These are phyloP conservation scores for Exophiala spinifera DNA, from an alignment of 2,329 filamentous ascomycete genomes.

Conservation along the genomic window DNA sequence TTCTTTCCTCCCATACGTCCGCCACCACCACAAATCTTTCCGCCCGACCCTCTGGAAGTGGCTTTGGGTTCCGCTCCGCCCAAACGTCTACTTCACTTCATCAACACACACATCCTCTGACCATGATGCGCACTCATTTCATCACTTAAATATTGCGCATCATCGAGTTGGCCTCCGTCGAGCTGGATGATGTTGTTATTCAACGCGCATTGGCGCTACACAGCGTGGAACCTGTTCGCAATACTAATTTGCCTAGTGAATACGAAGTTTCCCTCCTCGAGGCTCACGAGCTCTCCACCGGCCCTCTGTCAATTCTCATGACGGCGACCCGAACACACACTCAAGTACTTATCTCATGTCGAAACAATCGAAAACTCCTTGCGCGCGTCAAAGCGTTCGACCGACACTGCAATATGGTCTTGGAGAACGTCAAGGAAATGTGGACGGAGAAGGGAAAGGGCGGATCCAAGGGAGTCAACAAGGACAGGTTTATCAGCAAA, in stretches of 20 bases:
- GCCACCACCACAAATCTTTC: slow-evolving; percentile 25
- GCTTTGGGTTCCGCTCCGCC: slow-evolving; percentile 30
- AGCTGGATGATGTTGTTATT: neutral
- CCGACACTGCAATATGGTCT: slow-evolving; percentile 97
- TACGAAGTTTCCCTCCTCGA: slow-evolving; percentile 83
- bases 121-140: neutral
- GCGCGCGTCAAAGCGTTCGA: slow-evolving; percentile 98
- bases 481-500: slow-evolving; percentile 97
- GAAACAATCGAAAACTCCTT: slow-evolving; percentile 96
- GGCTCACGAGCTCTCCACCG: slow-evolving; percentile 75
- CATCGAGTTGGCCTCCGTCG: neutral
- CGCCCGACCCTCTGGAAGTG: slow-evolving; percentile 10
- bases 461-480: slow-evolving; percentile 94
- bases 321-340: slow-evolving; percentile 92
- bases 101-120: slow-evolving; percentile 2
- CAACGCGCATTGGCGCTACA: neutral
- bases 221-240: neutral
- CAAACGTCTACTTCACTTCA: slow-evolving; percentile 10
- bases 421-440: slow-evolving; percentile 98
- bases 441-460: slow-evolving; percentile 89
- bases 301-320: slow-evolving; percentile 88
- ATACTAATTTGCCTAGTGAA: slow-evolving; percentile 56
- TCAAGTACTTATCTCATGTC: slow-evolving; percentile 94
- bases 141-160: neutral
- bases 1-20: slow-evolving; percentile 17